A percentile compares a stretch with the other conserved stretches of the same genome.
Conservation (phyloP, 768 basidiomycete genomes). For the Phanerodontia chrysosporium region DNA sequence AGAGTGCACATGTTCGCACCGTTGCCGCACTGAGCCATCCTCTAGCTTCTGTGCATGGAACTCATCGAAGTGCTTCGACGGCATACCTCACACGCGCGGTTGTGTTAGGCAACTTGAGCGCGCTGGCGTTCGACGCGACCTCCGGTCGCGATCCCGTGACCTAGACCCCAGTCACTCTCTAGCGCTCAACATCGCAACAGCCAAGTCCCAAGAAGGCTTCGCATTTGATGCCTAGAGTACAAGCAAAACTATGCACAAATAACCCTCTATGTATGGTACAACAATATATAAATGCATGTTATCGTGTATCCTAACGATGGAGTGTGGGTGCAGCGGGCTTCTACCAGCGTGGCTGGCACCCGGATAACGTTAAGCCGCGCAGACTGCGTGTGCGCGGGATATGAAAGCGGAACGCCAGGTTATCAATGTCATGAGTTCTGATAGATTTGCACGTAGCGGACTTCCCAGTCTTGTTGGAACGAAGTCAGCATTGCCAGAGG, state of each 20-base stretch:
- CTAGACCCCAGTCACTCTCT: neutral
- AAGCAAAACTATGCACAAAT: neutral
- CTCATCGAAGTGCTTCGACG: neutral
- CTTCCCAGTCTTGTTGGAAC: constrained; percentile 66
- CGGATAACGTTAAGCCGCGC: neutral
- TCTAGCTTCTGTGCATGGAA: too few species aligned
- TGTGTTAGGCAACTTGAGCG: neutral
- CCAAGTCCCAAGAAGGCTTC: neutral
- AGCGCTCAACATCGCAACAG: neutral
- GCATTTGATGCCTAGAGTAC: neutral
- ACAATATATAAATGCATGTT: neutral
- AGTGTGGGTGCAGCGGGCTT: neutral
- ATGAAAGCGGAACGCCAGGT: neutral
- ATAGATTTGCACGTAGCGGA: constrained; percentile 71
- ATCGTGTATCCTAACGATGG: neutral
- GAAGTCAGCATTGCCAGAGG: neutral
- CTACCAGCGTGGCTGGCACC: neutral
- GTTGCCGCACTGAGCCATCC: too few species aligned
- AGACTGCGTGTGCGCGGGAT: neutral
- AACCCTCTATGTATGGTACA: neutral
- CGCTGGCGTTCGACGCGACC: neutral
- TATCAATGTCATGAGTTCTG: constrained; percentile 31
- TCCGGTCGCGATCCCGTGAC: neutral
- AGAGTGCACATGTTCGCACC: too few species aligned
- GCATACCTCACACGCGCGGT: neutral